Conservation (phyloP, 2,329 filamentous ascomycete species). For the Colletotrichum graminicola region DNA sequence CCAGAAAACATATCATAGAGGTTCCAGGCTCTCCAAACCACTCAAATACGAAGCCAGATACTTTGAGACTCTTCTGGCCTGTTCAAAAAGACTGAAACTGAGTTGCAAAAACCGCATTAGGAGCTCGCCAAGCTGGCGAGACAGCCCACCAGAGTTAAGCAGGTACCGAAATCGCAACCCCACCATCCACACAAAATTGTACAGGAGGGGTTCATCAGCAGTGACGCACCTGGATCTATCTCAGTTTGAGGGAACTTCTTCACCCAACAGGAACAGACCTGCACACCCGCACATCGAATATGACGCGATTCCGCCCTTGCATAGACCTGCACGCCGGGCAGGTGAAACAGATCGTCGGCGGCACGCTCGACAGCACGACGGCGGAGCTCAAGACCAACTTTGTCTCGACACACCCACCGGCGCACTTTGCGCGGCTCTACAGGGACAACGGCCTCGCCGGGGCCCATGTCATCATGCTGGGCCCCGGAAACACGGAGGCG, state of each 20-base stretch:
- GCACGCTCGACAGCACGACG: slow-evolving; percentile 80
- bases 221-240: slow-evolving; percentile 26
- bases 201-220: slow-evolving; percentile 30
- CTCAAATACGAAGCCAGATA: background rate
- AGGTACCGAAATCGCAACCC: slow-evolving; percentile 37
- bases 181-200: slow-evolving; percentile 40
- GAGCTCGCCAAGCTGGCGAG: background rate
- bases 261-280: slow-evolving; percentile 2
- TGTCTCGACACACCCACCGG: slow-evolving; percentile 85
- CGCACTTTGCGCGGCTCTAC: slow-evolving; percentile 87
- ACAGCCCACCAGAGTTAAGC: slow-evolving; percentile 22
- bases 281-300: slow-evolving; percentile 53
- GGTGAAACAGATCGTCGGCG: slow-evolving; percentile 98
- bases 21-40: accelerated
- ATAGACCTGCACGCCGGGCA: slow-evolving; percentile 98
- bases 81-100: background rate
- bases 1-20: accelerated
- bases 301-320: slow-evolving; percentile 96
- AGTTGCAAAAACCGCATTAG: background rate
- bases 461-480: slow-evolving; percentile 97
- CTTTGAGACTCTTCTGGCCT: accelerated
- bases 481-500: slow-evolving; percentile 85
- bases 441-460: slow-evolving; percentile 78
- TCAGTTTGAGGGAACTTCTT: slow-evolving; percentile 5
- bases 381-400: slow-evolving; percentile 88